These are phyloP conservation scores for Rhizopogon roseolus DNA, from an alignment of 768 basidiomycete species.

Conservation along the genomic window DNA sequence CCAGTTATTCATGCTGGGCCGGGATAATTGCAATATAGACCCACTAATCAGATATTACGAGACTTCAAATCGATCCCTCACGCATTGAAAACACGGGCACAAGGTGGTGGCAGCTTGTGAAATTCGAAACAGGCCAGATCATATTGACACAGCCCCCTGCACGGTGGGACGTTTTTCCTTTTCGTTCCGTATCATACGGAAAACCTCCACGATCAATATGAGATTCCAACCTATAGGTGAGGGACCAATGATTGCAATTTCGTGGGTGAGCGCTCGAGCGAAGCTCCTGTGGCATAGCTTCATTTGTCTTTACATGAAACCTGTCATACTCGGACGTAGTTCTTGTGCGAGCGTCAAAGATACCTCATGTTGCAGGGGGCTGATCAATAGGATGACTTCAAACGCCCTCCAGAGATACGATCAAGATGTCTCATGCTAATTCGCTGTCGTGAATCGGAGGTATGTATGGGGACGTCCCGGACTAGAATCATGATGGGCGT, in stretches of 20 bases:
- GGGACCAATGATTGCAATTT: not conserved
- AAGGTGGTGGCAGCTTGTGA: not conserved
- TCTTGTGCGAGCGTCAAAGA: not conserved
- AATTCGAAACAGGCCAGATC: too few species aligned
- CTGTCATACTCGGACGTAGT: too few species aligned
- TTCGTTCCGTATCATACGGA: too few species aligned
- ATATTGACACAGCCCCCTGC: not conserved
- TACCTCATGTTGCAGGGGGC: too few species aligned
- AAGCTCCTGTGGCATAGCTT: not conserved
- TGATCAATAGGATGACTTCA: too few species aligned
- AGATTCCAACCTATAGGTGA: too few species aligned
- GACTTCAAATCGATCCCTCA: not conserved
- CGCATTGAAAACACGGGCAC: not conserved
- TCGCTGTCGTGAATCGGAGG: not conserved
- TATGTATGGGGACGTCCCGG: not conserved
- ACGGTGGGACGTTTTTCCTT: not conserved
- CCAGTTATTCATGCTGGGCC: too few species aligned
- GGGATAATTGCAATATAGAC: too few species aligned
- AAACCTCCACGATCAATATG: too few species aligned
- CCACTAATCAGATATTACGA: too few species aligned
- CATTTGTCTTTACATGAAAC: not conserved
- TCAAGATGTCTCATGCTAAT: not conserved
- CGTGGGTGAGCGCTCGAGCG: not conserved
- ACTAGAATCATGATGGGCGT: not conserved
- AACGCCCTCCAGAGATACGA: not conserved